Conservation (phyloP, 1,139 yeast genomes). For the Taphrina deformans region DNA sequence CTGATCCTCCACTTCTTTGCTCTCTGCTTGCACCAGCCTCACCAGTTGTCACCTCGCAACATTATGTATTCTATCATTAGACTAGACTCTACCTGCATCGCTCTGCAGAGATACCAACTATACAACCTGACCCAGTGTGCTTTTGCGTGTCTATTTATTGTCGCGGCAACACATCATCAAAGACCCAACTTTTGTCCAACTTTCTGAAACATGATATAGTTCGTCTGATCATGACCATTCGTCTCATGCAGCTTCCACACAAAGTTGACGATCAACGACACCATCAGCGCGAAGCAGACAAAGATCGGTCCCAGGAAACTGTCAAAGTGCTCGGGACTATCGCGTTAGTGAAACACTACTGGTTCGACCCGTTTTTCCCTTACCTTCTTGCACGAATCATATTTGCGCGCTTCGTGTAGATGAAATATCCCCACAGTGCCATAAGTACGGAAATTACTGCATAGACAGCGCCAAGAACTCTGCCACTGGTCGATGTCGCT, state of each 20-base stretch:
- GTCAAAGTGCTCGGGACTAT: conserved; percentile 76
- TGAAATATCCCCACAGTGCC: conserved; percentile 85
- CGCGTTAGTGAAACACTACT: background rate
- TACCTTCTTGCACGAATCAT: conserved; percentile 69
- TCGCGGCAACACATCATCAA: too few species aligned
- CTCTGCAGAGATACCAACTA: too few species aligned
- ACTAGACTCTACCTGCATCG: too few species aligned
- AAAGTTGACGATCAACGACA: conserved; percentile 67
- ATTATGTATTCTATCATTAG: background rate
- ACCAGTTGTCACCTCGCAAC: too few species aligned
- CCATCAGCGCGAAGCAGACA: conserved; percentile 66
- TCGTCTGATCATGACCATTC: background rate
- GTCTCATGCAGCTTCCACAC: conserved; percentile 31
- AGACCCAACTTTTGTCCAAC: background rate
- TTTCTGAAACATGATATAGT: conserved; percentile 6
- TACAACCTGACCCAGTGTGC: too few species aligned
- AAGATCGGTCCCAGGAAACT: conserved; percentile 85
- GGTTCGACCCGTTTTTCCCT: background rate
- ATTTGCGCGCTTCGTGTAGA: conserved; percentile 68
- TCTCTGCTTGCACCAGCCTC: too few species aligned
- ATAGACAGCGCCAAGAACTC: conserved; percentile 69
- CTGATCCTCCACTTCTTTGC: too few species aligned
- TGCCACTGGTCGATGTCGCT: conserved; percentile 43
- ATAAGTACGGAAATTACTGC: conserved; percentile 78
- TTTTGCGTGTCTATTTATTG: background rate